A percentile compares a stretch with the other conserved stretches of the same genome.
These are phyloP conservation scores for Colletotrichum limetticola DNA, from an alignment of 2,329 filamentous ascomycete genomes.

Conservation along the genomic window DNA sequence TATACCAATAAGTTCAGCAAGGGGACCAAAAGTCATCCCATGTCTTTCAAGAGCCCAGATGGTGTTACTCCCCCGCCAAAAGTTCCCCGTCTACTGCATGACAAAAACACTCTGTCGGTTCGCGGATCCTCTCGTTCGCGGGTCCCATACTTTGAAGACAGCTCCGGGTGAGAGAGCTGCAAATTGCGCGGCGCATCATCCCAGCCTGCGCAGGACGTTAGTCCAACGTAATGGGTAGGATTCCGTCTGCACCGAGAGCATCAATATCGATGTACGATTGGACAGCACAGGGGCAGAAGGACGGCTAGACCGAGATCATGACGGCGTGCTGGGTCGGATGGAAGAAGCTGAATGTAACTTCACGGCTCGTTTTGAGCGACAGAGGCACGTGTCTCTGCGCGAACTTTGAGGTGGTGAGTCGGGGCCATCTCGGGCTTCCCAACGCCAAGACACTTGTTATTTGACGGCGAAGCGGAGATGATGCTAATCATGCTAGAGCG, in stretches of 20 bases:
- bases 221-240: constrained; percentile 22
- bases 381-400: constrained; percentile 26
- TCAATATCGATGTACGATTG: constrained; percentile 9
- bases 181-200: constrained; percentile 13
- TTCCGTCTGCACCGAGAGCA: constrained; percentile 19
- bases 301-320: constrained; percentile 25
- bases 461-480: constrained; percentile 22
- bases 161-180: constrained; percentile 2
- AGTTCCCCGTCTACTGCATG: constrained; percentile 14
- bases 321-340: constrained; percentile 26
- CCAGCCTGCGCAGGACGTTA: constrained; percentile 14
- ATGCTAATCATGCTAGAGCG: constrained; percentile 16
- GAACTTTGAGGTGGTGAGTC: not conserved
- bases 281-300: not conserved
- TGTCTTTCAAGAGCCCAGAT: not conserved
- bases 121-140: constrained; percentile 23
- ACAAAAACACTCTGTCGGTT: constrained; percentile 20
- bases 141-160: not conserved
- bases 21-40: constrained; percentile 17
- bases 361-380: constrained; percentile 27
- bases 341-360: constrained; percentile 19
- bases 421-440: constrained; percentile 10
- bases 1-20: constrained; percentile 19
- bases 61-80: constrained; percentile 1
- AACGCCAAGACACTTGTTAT: constrained; percentile 29